phyloP scores from a whole-genome alignment of 106 monocot species.

The Ottelia alismoides region DNA sequence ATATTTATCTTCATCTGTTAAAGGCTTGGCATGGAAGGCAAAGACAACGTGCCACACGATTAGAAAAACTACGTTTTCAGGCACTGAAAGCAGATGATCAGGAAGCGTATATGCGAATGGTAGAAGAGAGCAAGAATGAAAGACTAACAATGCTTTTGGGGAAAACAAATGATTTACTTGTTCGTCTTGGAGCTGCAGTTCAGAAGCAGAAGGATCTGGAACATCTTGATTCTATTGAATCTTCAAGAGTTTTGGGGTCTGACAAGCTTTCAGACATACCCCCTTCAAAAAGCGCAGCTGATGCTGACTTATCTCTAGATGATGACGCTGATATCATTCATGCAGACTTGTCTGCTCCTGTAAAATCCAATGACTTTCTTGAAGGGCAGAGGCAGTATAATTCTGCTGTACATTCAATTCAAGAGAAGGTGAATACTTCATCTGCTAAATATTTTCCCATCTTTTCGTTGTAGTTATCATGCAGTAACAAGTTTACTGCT shows the following conservation, averaged over 20 bases:
- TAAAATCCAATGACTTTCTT: slow-evolving; percentile 58
- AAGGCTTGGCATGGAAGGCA: slow-evolving; percentile 84
- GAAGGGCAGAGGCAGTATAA: slow-evolving; percentile 79
- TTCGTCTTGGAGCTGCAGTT: slow-evolving; percentile 78
- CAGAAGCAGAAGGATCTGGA: slow-evolving; percentile 81
- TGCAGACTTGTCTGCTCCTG: slow-evolving; percentile 13
- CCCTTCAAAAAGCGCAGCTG: slow-evolving; percentile 20
- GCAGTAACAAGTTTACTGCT: too few species aligned
- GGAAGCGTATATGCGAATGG: slow-evolving; percentile 86
- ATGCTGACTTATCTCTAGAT: slow-evolving; percentile 21
- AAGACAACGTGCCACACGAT: slow-evolving; percentile 69
- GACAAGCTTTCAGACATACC: slow-evolving; percentile 17
- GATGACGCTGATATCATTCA: slow-evolving; percentile 24
- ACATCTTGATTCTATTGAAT: slow-evolving; percentile 26
- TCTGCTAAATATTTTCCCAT: background rate
- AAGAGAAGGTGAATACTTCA: slow-evolving; percentile 68
- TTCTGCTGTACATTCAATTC: slow-evolving; percentile 80
- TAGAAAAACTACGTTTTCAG: slow-evolving; percentile 70
- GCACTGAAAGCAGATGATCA: slow-evolving; percentile 80
- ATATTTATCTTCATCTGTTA: too few species aligned
- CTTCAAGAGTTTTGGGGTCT: slow-evolving; percentile 25
- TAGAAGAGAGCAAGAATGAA: slow-evolving; percentile 97
- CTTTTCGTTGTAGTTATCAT: too few species aligned
- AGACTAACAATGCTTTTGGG: slow-evolving; percentile 73
- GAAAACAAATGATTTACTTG: slow-evolving; percentile 90